Base-by-base conservation (phyloP, 1,284 basidiomycete species). In the Heterobasidion occidentale region DNA sequence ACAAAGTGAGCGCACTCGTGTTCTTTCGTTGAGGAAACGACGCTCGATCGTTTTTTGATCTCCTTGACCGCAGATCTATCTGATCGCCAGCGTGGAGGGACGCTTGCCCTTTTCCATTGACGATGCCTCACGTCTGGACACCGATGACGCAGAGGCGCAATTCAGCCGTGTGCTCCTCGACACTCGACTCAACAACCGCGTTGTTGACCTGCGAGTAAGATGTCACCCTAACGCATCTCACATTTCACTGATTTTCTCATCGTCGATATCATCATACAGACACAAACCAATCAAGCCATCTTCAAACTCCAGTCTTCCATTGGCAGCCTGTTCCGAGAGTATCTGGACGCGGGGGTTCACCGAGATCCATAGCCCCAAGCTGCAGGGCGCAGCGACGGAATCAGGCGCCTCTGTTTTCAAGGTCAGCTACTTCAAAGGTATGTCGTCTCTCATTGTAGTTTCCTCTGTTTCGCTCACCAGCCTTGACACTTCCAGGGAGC, bases 351-450 rank as follows among this genome's bases (percentile, higher is more conserved):
- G 88, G 57, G 86, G 86, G 36, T 97, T 97, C 69, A 84, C 86
- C 56, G 96, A 99, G 74, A 98, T 99, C 61, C 97, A 98, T 74
- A 94, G 92, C 60, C 96, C 97, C 15, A 99, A 99, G 74, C 81
- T 99, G 7, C 95, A 98, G 71, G 95, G 92, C 51, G 91, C 96
- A 34, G 96, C 97, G 7, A 98, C 97, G 7, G 97, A 99, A 74
- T 93, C 89, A 38, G 97, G 97, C 12, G 92, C 97, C 17, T 92
- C 89, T 38, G 97, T 99, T 45, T 99, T 99, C 81, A 95, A 95
- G 78, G 94, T 99, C 54, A 83, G 84, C 67, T 99, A 99, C 75
- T 99, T 99, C 77, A 98, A 98, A 78, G 88, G 93, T 87, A 60
- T 56, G 74, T 59, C 7, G n/a, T 46, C 46, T 15, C 27, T 27